phyloP scores from a whole-genome alignment of 306 rosid genomes.

The Purshia tridentata region DNA sequence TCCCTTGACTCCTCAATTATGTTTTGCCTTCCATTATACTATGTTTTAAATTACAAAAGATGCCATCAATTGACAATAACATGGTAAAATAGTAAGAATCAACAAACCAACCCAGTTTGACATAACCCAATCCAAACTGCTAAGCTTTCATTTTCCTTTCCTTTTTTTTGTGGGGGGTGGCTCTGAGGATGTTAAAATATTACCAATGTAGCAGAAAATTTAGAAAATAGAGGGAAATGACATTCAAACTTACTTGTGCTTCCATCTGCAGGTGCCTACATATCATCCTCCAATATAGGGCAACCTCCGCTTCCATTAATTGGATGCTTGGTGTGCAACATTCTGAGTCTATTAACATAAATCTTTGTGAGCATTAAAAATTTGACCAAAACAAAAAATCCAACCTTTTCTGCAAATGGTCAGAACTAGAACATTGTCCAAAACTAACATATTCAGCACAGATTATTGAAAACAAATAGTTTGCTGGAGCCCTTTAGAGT shows the following conservation, averaged over 20 bases:
- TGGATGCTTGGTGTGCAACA: slow-evolving; percentile 45
- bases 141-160: background rate
- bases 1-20: background rate
- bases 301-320: slow-evolving; percentile 85
- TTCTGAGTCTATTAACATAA: slow-evolving; percentile 36
- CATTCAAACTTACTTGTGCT: slow-evolving; percentile 67
- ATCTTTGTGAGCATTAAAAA: background rate
- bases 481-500: background rate
- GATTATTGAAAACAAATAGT: background rate
- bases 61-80: background rate
- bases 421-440: background rate
- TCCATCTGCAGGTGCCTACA: slow-evolving; percentile 74
- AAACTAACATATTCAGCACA: background rate
- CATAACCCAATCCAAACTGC: background rate
- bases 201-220: background rate
- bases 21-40: background rate
- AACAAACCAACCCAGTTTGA: background rate
- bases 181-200: background rate
- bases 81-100: background rate
- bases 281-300: slow-evolving; percentile 80
- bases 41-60: background rate
- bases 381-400: background rate
- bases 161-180: background rate
- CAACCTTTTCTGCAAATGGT: background rate
- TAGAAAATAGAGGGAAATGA: background rate